Evolutionary conservation across 768 basidiomycete genomes (phyloP), one percentile per base, ranked within the genome.

Genomic region (Pisolithus sp.): DNA sequence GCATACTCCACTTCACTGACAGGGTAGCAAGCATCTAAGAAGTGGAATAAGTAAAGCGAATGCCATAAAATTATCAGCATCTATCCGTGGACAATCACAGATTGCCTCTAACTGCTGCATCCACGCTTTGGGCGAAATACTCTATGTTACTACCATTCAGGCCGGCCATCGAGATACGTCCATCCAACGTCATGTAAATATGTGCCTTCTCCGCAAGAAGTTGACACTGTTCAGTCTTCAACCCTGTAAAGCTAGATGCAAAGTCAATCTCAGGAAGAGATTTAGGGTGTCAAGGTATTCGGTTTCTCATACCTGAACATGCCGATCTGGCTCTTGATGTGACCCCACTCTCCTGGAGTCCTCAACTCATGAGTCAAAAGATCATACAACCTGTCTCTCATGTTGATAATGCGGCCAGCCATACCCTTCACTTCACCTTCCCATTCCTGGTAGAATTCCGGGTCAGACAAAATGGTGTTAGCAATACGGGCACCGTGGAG

Each of bases 271-370:
- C 34, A 31, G 17, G 23, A 49, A 57, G 26, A 60, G 50, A 26
- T 4, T 26, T 26, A 4, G 26, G 26, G 26, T 7, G 26, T 7
- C 26, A 39, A 37, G 24, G 23, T 5, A 38, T 37, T n/a, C 2
- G n/a, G 13, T 10, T 4, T 24, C 20, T 62, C 76, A 54, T 67
- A 93, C 93, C 91, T 92, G 78, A 94, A 94, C 93, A 97, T 95
- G 68, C 95, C 95, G 56, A 93, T 94, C 67, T 97, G 93, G 65
- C 82, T 84, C 71, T 89, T 91, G 71, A 98, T 90, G 69, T 97
- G 95, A 8, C 80, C 77, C 96, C 96, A 98, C 53, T 87, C 82
- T 7, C 95, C 94, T 15, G 96, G 96, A 31, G 95, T 98, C 68
- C 86, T 82, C 56, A 88, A 72, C 56, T 85, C 83, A 55, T 89